phyloP scores from a whole-genome alignment of 176 grass and related monocot species.

The Paspalum notatum region DNA sequence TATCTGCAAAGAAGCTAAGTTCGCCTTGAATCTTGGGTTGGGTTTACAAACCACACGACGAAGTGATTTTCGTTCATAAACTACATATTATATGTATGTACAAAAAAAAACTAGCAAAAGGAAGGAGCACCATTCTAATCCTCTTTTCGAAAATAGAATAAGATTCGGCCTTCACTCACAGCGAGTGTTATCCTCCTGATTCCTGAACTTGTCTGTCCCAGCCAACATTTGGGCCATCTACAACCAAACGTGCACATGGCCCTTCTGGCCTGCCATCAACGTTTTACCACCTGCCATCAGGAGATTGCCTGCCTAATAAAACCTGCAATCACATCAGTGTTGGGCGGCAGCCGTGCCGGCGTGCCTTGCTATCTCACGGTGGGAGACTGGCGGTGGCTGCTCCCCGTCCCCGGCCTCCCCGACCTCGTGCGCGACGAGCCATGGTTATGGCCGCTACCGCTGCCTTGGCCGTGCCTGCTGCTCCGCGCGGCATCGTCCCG shows the following conservation, averaged over 20 bases:
- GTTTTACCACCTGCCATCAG: neutral
- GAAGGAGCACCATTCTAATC: too few relatives aligned
- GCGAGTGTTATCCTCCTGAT: neutral
- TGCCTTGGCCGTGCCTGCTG: neutral
- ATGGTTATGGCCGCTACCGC: neutral
- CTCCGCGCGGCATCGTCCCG: neutral
- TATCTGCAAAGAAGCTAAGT: too few relatives aligned
- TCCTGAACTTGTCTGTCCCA: neutral
- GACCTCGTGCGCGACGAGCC: conserved; percentile 3
- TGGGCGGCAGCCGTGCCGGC: neutral
- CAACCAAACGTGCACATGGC: neutral
- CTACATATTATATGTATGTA: too few relatives aligned
- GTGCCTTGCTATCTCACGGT: neutral
- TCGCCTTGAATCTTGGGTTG: too few relatives aligned
- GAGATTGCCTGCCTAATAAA: neutral
- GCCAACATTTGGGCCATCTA: conserved; percentile 12
- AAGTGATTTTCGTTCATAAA: too few relatives aligned
- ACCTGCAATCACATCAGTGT: neutral
- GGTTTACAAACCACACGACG: too few relatives aligned
- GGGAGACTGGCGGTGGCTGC: conserved; percentile 2
- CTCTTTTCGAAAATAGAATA: too few relatives aligned
- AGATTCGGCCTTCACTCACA: too few relatives aligned
- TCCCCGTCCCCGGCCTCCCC: neutral
- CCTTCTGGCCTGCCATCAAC: conserved; percentile 4
- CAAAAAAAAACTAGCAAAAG: too few relatives aligned